Conservation (phyloP, 768 basidiomycete genomes). For the Trametes gibbosa region DNA sequence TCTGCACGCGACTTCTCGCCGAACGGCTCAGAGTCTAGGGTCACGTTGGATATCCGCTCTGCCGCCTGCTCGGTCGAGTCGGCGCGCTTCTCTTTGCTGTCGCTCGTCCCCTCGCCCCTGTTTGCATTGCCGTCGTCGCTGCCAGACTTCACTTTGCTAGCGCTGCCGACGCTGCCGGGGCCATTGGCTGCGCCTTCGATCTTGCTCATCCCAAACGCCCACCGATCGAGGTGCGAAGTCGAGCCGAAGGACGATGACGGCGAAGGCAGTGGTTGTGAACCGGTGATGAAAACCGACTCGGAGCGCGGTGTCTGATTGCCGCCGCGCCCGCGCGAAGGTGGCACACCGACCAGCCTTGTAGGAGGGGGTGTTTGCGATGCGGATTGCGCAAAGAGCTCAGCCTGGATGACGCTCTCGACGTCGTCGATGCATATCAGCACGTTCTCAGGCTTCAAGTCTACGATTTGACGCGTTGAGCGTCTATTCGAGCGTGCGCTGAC, state of each 20-base stretch:
- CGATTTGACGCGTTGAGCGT: constrained; percentile 2
- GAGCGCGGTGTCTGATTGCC: constrained; percentile 94
- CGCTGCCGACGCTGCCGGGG: constrained; percentile 31
- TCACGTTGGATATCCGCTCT: constrained; percentile 50
- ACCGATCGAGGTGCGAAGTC: constrained; percentile 76
- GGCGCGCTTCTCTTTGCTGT: constrained; percentile 26
- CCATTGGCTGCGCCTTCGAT: constrained; percentile 54
- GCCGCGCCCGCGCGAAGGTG: constrained; percentile 87
- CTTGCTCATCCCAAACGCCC: constrained; percentile 90
- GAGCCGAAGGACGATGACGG: constrained; percentile 70
- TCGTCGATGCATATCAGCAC: constrained; percentile 96
- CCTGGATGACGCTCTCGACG: constrained; percentile 87
- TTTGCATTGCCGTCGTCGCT: constrained; percentile 30
- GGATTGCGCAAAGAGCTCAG: constrained; percentile 64
- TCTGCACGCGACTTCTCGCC: constrained; percentile 38
- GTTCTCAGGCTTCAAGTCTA: constrained; percentile 97
- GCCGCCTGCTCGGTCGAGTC: constrained; percentile 44
- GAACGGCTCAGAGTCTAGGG: constrained; percentile 38
- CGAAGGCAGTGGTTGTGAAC: constrained; percentile 89
- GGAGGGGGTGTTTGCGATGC: constrained; percentile 42
- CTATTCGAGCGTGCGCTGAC: neutral
- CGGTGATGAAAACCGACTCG: constrained; percentile 84
- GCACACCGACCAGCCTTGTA: constrained; percentile 86
- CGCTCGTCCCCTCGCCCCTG: constrained; percentile 29
- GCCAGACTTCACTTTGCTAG: constrained; percentile 26